Percentiles rank a stretch among this genome's conserved stretches.
These are phyloP conservation scores for Plasmodium fragile DNA, from an alignment of 169 alveolate genomes.

Conservation along the genomic window DNA sequence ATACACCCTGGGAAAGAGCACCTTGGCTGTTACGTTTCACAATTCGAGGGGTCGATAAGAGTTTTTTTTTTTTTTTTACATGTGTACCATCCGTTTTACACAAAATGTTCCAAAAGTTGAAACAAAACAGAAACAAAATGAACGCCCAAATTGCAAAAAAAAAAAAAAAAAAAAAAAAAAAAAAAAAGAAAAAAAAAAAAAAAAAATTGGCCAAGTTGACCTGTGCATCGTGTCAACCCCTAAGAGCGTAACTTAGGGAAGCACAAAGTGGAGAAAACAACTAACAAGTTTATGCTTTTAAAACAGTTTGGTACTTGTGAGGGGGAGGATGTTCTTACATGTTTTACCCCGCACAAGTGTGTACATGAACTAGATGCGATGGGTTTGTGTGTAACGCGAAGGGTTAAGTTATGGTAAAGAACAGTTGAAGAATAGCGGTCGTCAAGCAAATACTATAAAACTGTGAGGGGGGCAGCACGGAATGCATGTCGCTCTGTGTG, in stretches of 20 bases:
- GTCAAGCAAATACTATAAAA: not conserved
- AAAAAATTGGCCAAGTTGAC: not conserved
- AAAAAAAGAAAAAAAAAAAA: not conserved
- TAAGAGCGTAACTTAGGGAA: not conserved
- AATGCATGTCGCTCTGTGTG: not conserved
- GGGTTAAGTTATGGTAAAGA: not conserved
- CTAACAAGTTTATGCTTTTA: not conserved
- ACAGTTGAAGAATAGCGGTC: not conserved
- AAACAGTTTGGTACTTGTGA: not conserved
- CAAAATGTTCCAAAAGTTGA: not conserved
- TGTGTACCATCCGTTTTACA: not conserved
- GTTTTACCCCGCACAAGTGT: not conserved
- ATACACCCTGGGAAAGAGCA: not conserved
- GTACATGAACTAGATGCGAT: not conserved
- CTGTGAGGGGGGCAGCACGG: not conserved
- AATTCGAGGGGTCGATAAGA: not conserved
- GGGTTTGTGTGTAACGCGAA: not conserved
- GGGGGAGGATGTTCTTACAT: not conserved
- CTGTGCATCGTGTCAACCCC: not conserved
- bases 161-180: not conserved
- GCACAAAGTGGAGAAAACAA: not conserved
- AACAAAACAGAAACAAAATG: slow-evolving; percentile 4
- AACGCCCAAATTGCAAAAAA: not conserved
- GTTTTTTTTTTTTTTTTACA: not conserved
- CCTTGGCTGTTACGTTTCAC: not conserved